These are phyloP conservation scores for Fusarium tupiense DNA, from an alignment of 2,329 filamentous ascomycete species.

Conservation along the genomic window DNA sequence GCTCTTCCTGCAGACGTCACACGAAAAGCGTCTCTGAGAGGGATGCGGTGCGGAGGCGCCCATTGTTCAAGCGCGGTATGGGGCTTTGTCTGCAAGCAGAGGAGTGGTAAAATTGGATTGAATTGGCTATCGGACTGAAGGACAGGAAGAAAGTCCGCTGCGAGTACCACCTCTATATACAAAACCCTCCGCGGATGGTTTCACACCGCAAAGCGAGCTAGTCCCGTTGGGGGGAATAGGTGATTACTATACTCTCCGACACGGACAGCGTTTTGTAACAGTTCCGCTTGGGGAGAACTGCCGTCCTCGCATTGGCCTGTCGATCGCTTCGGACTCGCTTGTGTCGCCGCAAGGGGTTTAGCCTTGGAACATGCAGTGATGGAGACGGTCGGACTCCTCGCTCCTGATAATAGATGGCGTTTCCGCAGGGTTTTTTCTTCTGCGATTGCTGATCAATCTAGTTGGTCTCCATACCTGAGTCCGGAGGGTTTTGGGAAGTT, in stretches of 20 bases:
- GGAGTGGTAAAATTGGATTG: not conserved
- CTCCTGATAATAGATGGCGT: not conserved
- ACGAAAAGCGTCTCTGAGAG: not conserved
- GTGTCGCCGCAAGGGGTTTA: not conserved
- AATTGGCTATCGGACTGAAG: not conserved
- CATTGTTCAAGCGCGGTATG: not conserved
- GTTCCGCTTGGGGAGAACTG: not conserved
- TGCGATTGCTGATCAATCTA: not conserved
- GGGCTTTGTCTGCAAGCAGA: not conserved
- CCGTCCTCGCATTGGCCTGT: not conserved
- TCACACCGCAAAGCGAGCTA: accelerated
- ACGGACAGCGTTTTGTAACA: not conserved
- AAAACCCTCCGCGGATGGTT: not conserved
- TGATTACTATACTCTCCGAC: not conserved
- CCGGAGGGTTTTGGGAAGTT: not conserved
- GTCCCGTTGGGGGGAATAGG: accelerated
- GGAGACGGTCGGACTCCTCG: not conserved
- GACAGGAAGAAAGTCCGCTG: not conserved
- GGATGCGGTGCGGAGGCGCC: not conserved
- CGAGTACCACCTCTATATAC: not conserved
- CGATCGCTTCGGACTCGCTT: not conserved
- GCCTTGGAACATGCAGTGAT: not conserved
- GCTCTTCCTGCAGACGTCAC: not conserved
- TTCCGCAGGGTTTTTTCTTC: not conserved
- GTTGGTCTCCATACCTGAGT: not conserved